Base-by-base conservation (phyloP, 495 filamentous ascomycete species). In the Ramalina peruviana region DNA sequence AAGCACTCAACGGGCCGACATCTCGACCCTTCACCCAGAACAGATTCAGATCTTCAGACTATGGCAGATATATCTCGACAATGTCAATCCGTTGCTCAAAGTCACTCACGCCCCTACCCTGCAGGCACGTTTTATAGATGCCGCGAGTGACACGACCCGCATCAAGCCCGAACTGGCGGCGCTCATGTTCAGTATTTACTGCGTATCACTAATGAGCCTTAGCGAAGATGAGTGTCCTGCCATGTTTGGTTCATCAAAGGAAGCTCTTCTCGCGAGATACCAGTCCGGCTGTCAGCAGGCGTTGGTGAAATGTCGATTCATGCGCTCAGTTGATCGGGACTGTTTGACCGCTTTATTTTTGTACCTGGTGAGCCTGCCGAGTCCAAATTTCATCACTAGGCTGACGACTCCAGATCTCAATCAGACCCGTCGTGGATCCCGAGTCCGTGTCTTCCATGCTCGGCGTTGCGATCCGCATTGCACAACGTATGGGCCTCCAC, bases 111-210 rank as follows among this genome's bases (percentile, higher is more conserved):
- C 67, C 2, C 74, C 76, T 4, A 75, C 61, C 15, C 56, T 74
- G 2, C 73, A 78, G 52, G 49, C 40, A n/a, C 66, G 57, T 1
- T 62, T 72, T 10, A 65, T 72, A 15, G 63, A 69, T 41, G 68
- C 67, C 16, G 46, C 55, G 7, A 44, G 46, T 16, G 48, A 63
- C 23, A n/a, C 55, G 4, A 11, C 48, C 2, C 59, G 53, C 7
- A 50, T 36, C 43, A 57, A 36, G 41, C 56, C 66, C 10, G 36
- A 50, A 3, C 26, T 69, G 26, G 65, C 67, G 47, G 69, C 68
- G 12, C 67, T 81, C 0, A 70, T 81, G 65, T 80, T 81, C 50
- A 59, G 71, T 54, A 76, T 81, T 12, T 81, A 81, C 53, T 73
- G 63, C 52, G 62, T 71, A 25, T 55, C 76, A 3, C 42, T 75